phyloP scores from a whole-genome alignment of 805 yeast genomes.

The Diddensiella santjacobensis region DNA sequence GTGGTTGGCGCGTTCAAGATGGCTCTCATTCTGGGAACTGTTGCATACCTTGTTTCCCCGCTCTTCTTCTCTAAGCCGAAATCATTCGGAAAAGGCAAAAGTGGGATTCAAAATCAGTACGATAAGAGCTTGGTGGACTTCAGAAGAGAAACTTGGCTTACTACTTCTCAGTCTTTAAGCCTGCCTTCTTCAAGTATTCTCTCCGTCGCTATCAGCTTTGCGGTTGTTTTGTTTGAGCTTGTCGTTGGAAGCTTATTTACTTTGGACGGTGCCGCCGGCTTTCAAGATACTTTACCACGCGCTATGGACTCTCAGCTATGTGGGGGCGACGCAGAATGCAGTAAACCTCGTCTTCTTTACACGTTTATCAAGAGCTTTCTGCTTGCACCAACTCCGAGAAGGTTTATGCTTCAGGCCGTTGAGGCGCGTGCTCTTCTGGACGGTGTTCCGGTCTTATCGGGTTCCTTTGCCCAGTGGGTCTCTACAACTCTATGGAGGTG shows the following conservation, averaged over 20 bases:
- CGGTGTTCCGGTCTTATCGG: conserved; percentile 11
- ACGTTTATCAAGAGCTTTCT: conserved; percentile 27
- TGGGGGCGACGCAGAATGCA: conserved; percentile 34
- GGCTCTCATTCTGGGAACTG: conserved; percentile 28
- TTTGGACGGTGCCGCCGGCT: conserved; percentile 25
- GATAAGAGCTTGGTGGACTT: background rate
- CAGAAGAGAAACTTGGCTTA: conserved; percentile 23
- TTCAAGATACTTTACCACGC: conserved; percentile 17
- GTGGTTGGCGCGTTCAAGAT: conserved; percentile 23
- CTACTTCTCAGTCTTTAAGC: conserved; percentile 24
- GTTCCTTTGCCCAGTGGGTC: conserved; percentile 9
- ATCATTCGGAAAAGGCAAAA: conserved; percentile 13
- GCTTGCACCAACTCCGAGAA: conserved; percentile 24
- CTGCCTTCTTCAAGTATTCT: conserved; percentile 24
- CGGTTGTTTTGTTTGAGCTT: conserved; percentile 17
- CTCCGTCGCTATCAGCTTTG: conserved; percentile 12
- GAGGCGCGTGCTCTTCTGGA: conserved; percentile 29
- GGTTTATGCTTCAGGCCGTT: conserved; percentile 30
- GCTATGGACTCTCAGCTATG: conserved; percentile 38
- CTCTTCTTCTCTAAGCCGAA: conserved; percentile 18
- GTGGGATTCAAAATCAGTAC: background rate
- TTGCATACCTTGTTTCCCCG: conserved; percentile 29
- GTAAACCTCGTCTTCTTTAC: conserved; percentile 25
- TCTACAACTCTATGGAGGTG: conserved; percentile 25
- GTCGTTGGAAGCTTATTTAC: background rate